A percentile compares a stretch with the other conserved stretches of the same genome.
Conservation (phyloP, 2,329 filamentous ascomycete genomes). For the Diaporthe sp. region DNA sequence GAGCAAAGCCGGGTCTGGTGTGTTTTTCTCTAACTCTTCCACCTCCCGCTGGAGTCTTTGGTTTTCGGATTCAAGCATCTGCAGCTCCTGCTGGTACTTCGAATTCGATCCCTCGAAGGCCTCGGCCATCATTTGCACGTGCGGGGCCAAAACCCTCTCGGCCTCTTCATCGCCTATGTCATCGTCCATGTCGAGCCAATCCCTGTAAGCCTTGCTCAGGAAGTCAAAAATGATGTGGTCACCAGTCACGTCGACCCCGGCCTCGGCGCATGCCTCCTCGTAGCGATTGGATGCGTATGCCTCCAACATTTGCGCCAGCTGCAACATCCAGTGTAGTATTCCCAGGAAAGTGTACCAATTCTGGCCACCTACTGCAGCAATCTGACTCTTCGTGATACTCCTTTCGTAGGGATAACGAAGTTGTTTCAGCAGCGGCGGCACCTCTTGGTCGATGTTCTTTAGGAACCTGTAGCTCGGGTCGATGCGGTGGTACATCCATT, state of each 20-base stretch:
- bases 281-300: conserved; percentile 83
- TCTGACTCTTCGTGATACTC: conserved; percentile 95
- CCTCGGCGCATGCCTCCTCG: conserved; percentile 90
- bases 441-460: conserved; percentile 95
- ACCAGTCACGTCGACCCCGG: conserved; percentile 86
- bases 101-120: conserved; percentile 90
- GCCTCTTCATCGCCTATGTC: conserved; percentile 89
- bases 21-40: conserved; percentile 88
- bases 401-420: conserved; percentile 95
- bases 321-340: conserved; percentile 99
- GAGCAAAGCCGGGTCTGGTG: conserved; percentile 84
- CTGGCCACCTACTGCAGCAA: conserved; percentile 93
- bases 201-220: conserved; percentile 87
- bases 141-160: conserved; percentile 82
- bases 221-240: conserved; percentile 97
- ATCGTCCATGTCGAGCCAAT: conserved; percentile 94
- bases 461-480: conserved; percentile 94
- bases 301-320: conserved; percentile 93
- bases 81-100: conserved; percentile 86
- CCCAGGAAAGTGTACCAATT: conserved; percentile 98
- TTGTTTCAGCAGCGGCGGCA: conserved; percentile 92
- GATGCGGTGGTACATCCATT: conserved; percentile 96
- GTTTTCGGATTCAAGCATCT: conserved; percentile 89
- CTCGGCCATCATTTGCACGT: conserved; percentile 87
- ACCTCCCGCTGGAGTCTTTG: conserved; percentile 86